Evolutionary conservation across 2,329 filamentous ascomycete genomes (phyloP).

Genomic region (Pleoardoris graminearum): DNA sequence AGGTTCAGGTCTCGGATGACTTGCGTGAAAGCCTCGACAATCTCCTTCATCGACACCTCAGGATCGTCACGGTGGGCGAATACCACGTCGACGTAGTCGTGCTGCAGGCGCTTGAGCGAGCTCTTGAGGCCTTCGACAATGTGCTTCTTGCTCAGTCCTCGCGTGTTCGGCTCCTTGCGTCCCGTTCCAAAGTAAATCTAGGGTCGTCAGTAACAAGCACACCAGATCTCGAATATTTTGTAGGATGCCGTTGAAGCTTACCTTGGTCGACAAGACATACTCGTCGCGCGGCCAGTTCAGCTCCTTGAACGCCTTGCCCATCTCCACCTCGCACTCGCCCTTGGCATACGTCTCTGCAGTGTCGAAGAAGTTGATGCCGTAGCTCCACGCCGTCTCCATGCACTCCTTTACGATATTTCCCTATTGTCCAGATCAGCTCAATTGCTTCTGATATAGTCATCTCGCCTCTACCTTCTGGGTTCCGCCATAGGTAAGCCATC

Average conservation of each 20-base stretch:
- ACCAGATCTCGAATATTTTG: no score
- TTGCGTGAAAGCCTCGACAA: conserved; percentile 60
- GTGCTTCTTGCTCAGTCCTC: conserved; percentile 55
- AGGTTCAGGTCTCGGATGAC: conserved; percentile 56
- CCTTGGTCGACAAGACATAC: conserved; percentile 33
- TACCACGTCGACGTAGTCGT: conserved; percentile 68
- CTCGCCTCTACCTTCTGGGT: conserved; percentile 46
- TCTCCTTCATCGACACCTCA: conserved; percentile 64
- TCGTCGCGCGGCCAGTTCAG: conserved; percentile 52
- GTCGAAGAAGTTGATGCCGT: conserved; percentile 57
- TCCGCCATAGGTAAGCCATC: conserved; percentile 52
- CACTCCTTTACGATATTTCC: conserved; percentile 49
- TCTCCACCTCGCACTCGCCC: conserved; percentile 66
- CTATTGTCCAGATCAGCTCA: not conserved
- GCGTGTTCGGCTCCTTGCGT: conserved; percentile 62
- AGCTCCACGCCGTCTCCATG: conserved; percentile 54
- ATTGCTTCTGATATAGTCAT: no score
- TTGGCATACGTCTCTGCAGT: conserved; percentile 59
- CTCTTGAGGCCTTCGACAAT: conserved; percentile 62
- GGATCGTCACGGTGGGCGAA: conserved; percentile 65
- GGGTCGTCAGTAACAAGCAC: conserved; percentile 11
- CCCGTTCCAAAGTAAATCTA: conserved; percentile 61
- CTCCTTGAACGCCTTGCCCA: conserved; percentile 55
- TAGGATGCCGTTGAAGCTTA: not conserved
- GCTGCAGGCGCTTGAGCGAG: conserved; percentile 61